These are phyloP conservation scores for Rhazya stricta DNA, from an alignment of 257 asterid species.

Conservation along the genomic window DNA sequence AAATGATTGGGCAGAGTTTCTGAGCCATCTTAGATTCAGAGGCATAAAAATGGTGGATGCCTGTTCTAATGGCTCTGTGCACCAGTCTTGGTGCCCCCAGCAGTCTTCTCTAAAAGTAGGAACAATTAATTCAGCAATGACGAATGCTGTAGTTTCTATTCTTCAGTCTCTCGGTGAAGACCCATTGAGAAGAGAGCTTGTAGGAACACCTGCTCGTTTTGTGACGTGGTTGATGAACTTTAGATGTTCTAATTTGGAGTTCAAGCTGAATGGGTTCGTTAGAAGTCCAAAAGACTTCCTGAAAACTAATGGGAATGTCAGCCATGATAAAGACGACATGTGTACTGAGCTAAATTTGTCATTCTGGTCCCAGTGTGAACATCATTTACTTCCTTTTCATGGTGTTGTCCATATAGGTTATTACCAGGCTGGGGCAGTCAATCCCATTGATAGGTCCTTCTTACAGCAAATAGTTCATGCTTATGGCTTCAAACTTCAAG, in stretches of 20 bases:
- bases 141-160: slow-evolving; percentile 54
- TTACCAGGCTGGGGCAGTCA: slow-evolving; percentile 32
- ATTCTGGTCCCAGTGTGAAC: slow-evolving; percentile 90
- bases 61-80: slow-evolving; percentile 7
- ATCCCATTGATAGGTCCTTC: slow-evolving; percentile 46
- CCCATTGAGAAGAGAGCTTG: slow-evolving; percentile 67
- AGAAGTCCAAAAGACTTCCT: slow-evolving; percentile 32
- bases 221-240: slow-evolving; percentile 77
- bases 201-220: slow-evolving; percentile 69
- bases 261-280: slow-evolving; percentile 48
- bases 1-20: slow-evolving; percentile 65
- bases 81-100: slow-evolving; percentile 69
- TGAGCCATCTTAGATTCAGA: slow-evolving; percentile 61
- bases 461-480: slow-evolving; percentile 73
- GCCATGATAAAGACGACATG: slow-evolving; percentile 28
- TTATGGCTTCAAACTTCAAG: slow-evolving; percentile 92
- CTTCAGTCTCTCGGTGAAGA: slow-evolving; percentile 72
- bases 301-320: slow-evolving; percentile 26
- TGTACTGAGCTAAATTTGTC: slow-evolving; percentile 59
- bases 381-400: slow-evolving; percentile 87
- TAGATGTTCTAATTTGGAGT: slow-evolving; percentile 44
- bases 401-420: slow-evolving; percentile 89
- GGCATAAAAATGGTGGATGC: slow-evolving; percentile 30
- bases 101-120: slow-evolving; percentile 28
- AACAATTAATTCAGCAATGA: slow-evolving; percentile 42